Conservation (phyloP, 257 asterid species). For the Ballota nigra region DNA sequence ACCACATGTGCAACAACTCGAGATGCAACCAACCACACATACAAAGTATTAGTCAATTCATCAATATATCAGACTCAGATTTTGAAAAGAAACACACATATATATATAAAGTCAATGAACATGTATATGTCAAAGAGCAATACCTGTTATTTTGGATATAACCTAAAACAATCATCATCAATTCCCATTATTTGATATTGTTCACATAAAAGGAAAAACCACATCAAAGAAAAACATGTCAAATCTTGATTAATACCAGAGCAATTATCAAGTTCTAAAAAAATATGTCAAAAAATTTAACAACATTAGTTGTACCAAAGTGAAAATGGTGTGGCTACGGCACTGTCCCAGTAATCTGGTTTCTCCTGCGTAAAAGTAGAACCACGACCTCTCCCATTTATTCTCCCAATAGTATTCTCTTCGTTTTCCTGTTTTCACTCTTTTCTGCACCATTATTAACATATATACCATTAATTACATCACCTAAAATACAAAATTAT, state of each 20-base stretch:
- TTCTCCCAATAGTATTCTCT: constrained; percentile 62
- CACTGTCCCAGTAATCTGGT: constrained; percentile 68
- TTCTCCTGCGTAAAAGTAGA: constrained; percentile 53
- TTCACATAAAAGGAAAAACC: neutral
- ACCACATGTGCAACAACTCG: too few species aligned
- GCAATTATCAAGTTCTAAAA: neutral
- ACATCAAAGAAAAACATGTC: neutral
- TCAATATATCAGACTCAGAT: too few species aligned
- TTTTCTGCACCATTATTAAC: constrained; percentile 34
- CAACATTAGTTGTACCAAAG: constrained; percentile 55
- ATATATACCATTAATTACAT: too few species aligned
- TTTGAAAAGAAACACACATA: too few species aligned
- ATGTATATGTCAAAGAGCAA: too few species aligned
- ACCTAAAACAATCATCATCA: neutral
- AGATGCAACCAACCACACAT: too few species aligned
- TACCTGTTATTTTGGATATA: too few species aligned
- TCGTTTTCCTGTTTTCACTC: constrained; percentile 35
- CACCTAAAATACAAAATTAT: neutral
- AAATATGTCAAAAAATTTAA: neutral
- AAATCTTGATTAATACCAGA: too few species aligned
- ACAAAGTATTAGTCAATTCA: too few species aligned
- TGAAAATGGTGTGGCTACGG: constrained; percentile 86
- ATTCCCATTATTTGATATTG: neutral
- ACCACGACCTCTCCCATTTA: constrained; percentile 84
- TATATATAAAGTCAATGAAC: too few species aligned